Percentiles rank a stretch among this genome's conserved stretches.
Evolutionary conservation across 495 filamentous ascomycete genomes (phyloP).

Genomic region (Aspergillus conjunctus): DNA sequence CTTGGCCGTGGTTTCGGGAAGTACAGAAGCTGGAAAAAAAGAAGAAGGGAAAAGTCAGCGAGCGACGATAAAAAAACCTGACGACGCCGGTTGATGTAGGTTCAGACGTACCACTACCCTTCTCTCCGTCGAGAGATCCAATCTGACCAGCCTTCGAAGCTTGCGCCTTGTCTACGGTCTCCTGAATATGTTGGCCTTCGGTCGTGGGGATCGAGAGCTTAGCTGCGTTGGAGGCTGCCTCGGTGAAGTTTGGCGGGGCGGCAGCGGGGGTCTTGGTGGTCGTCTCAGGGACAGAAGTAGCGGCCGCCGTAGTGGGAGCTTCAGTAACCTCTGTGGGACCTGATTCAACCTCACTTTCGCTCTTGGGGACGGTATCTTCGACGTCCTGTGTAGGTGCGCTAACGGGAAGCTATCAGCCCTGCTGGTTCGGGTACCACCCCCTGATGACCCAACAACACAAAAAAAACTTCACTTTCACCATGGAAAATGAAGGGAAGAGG

Average conservation of each 20-base stretch:
- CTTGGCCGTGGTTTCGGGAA: constrained; percentile 27
- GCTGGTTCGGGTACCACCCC: not conserved
- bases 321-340: constrained; percentile 29
- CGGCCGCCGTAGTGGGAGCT: constrained; percentile 30
- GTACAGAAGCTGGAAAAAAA: constrained; percentile 18
- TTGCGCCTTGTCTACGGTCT: constrained; percentile 35
- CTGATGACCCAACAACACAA: constrained; percentile 17
- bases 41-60: constrained; percentile 1
- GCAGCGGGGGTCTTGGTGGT: constrained; percentile 24
- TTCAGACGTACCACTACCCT: constrained; percentile 25
- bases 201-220: constrained; percentile 14
- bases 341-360: constrained; percentile 34
- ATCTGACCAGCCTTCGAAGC: constrained; percentile 30
- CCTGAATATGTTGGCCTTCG: constrained; percentile 28
- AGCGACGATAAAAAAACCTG: not conserved
- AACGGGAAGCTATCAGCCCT: constrained; percentile 4
- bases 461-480: not conserved
- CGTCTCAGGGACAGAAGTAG: constrained; percentile 26
- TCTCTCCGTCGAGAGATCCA: constrained; percentile 21
- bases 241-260: constrained; percentile 25
- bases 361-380: constrained; percentile 45
- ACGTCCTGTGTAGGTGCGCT: constrained; percentile 41
- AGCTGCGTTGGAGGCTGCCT: constrained; percentile 25
- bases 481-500: not conserved
- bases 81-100: no score